Conservation (phyloP, 768 basidiomycete species). For the Xerocomellus chrysenteron region DNA sequence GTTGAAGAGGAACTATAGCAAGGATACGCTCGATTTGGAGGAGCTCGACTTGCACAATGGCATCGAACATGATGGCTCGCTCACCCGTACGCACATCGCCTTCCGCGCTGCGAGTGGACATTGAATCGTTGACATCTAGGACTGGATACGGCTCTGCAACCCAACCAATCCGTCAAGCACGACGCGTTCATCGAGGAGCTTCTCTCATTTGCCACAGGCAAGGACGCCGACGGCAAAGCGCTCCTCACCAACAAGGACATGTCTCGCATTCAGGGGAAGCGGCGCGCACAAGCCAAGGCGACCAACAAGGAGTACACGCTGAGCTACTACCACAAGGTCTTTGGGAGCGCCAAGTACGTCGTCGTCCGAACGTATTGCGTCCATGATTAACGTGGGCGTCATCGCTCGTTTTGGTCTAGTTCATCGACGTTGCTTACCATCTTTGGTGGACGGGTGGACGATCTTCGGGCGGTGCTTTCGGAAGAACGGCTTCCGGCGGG, state of each 20-base stretch:
- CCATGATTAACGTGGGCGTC: neutral
- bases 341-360: conserved; percentile 69
- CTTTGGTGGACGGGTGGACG: conserved; percentile 63
- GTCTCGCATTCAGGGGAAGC: conserved; percentile 54
- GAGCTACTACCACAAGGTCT: conserved; percentile 53
- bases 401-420: conserved; percentile 33
- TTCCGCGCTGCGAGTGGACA: neutral
- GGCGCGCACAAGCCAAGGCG: conserved; percentile 56
- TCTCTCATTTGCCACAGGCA: conserved; percentile 58
- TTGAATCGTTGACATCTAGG: conserved; percentile 39
- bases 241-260: conserved; percentile 60
- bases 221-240: conserved; percentile 44
- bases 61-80: conserved; percentile 37
- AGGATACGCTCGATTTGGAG: conserved; percentile 59
- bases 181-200: conserved; percentile 55
- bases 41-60: conserved; percentile 75
- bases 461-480: conserved; percentile 51
- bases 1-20: conserved; percentile 54
- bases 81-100: conserved; percentile 30
- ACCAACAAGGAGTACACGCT: conserved; percentile 60
- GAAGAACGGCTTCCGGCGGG: conserved; percentile 71
- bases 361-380: too few species aligned
- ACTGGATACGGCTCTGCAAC: conserved; percentile 45
- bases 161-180: conserved; percentile 54
- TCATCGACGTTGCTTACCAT: conserved; percentile 66